Evolutionary conservation across 148 eudicot genomes (phyloP).

Genomic region (Fagopyrum esculentum): DNA sequence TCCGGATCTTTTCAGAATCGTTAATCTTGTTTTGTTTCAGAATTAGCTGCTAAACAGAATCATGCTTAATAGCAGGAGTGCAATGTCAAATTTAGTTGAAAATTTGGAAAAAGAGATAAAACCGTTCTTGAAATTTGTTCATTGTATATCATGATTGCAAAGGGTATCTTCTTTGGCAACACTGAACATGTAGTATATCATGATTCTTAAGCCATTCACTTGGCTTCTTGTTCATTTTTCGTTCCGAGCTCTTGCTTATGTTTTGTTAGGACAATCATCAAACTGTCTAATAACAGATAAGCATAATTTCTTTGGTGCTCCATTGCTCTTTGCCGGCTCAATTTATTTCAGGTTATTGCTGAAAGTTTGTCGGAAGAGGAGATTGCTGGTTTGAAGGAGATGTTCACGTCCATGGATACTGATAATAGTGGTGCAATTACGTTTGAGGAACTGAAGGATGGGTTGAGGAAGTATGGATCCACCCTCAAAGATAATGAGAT

Average conservation of each 20-base stretch:
- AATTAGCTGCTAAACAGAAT: not conserved
- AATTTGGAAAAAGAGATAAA: not conserved
- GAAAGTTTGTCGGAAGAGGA: conserved; percentile 97
- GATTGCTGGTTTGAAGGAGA: conserved; percentile 88
- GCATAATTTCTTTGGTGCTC: not conserved
- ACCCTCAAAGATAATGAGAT: conserved; percentile 90
- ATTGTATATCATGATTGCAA: not conserved
- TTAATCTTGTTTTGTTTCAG: not conserved
- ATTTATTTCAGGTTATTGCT: conserved; percentile 68
- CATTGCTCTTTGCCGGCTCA: not conserved
- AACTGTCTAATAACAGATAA: not conserved
- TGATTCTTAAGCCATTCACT: not conserved
- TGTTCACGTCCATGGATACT: conserved; percentile 93
- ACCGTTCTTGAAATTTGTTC: not conserved
- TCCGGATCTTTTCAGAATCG: not conserved
- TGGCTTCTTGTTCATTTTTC: not conserved
- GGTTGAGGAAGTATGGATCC: conserved; percentile 87
- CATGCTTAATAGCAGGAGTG: not conserved
- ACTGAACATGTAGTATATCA: no score
- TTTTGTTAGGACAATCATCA: not conserved
- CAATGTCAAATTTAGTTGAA: not conserved
- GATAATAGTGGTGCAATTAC: conserved; percentile 95
- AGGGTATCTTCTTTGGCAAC: no score
- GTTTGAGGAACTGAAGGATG: conserved; percentile 93
- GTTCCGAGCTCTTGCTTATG: not conserved